Percentiles rank a stretch among this genome's conserved stretches.
Evolutionary conservation across 345 rosid species (phyloP).

Genomic region (Murraya paniculata): DNA sequence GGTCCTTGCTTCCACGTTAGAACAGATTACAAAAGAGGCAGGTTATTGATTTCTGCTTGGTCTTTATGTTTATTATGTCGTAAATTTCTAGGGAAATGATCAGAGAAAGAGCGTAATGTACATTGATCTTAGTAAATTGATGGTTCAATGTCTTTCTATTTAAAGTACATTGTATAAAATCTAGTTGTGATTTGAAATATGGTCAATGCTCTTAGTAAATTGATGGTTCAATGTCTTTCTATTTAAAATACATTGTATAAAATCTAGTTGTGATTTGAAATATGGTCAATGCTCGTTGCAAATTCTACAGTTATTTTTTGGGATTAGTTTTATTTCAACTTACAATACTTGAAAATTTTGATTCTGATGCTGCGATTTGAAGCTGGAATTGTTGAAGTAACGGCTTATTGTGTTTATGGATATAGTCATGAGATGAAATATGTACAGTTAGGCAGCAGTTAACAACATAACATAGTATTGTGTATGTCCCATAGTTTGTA

Average conservation of each 20-base stretch:
- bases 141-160: not conserved
- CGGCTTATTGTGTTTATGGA: not conserved
- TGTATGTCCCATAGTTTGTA: not conserved
- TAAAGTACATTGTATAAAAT: not conserved
- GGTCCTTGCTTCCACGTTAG: not conserved
- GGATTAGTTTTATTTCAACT: not conserved
- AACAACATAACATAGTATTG: not conserved
- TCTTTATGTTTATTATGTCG: not conserved
- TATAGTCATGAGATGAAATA: not conserved
- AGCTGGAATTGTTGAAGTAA: not conserved
- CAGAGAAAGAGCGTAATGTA: not conserved
- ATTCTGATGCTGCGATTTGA: not conserved
- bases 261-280: too few species aligned
- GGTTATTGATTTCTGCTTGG: not conserved
- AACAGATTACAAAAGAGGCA: not conserved
- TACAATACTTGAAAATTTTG: too few species aligned
- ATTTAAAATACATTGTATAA: too few species aligned
- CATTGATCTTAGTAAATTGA: not conserved
- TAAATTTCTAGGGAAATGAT: not conserved
- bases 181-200: not conserved
- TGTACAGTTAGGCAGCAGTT: not conserved
- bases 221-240: too few species aligned
- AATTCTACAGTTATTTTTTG: not conserved
- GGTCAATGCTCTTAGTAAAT: too few species aligned
- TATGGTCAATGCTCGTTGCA: not conserved